Evolutionary conservation across 495 filamentous ascomycete genomes (phyloP).

Genomic region (Xylaria castorea): DNA sequence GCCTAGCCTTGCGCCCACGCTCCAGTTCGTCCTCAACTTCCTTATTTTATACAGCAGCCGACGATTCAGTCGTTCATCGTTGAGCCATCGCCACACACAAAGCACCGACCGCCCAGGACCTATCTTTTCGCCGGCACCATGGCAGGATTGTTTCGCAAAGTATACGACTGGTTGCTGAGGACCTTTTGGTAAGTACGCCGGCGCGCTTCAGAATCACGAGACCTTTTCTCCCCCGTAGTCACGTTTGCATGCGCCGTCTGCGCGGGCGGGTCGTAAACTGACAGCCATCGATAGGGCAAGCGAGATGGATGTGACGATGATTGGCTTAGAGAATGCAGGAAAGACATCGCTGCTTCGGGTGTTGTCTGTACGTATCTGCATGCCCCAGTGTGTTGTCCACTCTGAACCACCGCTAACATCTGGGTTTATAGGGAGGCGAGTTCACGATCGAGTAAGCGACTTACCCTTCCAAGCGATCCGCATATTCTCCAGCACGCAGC

Average conservation of each 20-base stretch:
- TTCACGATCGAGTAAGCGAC: constrained; percentile 96
- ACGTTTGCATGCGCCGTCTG: constrained; percentile 36
- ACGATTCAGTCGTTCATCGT: neutral
- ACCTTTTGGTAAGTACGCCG: constrained; percentile 87
- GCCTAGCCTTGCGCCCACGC: constrained; percentile 37
- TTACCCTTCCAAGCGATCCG: constrained; percentile 21
- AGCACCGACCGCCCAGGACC: constrained; percentile 3
- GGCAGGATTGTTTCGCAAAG: constrained; percentile 86
- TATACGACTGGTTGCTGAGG: constrained; percentile 98
- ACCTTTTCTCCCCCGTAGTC: constrained; percentile 28
- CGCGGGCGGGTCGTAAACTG: constrained; percentile 30
- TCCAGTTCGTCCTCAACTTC: constrained; percentile 20
- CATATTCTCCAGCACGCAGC: constrained; percentile 11
- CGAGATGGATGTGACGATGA: constrained; percentile 99
- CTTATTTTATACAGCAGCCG: constrained; percentile 7
- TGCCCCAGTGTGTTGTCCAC: constrained; percentile 16
- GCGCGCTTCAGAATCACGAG: constrained; percentile 26
- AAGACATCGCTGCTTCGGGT: constrained; percentile 96
- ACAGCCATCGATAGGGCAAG: constrained; percentile 72
- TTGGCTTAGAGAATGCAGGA: constrained; percentile 96
- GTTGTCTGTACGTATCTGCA: constrained; percentile 74
- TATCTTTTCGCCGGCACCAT: constrained; percentile 54
- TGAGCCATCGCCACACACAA: constrained; percentile 12
- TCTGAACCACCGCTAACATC: constrained; percentile 33
- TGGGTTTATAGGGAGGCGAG: constrained; percentile 79